phyloP scores from a whole-genome alignment of 2,329 filamentous ascomycete genomes.

The Corniculantispora saksenae region DNA sequence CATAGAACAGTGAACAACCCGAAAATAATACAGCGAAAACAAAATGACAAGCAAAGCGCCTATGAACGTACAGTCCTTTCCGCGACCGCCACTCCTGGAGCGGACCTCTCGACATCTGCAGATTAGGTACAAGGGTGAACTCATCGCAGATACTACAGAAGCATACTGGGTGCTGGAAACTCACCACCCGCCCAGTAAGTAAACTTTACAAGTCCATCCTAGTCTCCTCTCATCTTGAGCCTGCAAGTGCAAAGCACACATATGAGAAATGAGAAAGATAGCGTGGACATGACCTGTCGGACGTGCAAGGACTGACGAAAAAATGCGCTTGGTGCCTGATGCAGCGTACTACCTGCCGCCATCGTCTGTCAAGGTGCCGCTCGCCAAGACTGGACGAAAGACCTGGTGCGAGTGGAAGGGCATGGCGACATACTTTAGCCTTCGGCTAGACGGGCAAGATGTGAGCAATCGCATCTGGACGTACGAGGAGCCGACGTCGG shows the following conservation, averaged over 20 bases:
- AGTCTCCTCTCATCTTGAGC: too few species aligned
- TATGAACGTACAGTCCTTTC: constrained; percentile 59
- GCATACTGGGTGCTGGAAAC: constrained; percentile 65
- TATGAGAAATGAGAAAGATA: background rate
- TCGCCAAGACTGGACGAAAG: constrained; percentile 45
- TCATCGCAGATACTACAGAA: constrained; percentile 59
- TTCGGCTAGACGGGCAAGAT: constrained; percentile 33
- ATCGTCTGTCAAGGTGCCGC: constrained; percentile 46
- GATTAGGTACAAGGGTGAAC: constrained; percentile 55
- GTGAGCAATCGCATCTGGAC: constrained; percentile 59
- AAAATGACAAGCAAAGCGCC: constrained; percentile 42
- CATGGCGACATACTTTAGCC: constrained; percentile 57
- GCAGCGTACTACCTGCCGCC: constrained; percentile 62
- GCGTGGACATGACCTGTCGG: background rate
- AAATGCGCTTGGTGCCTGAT: background rate
- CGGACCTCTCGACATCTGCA: constrained; percentile 54
- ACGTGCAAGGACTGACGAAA: background rate
- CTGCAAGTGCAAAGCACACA: background rate
- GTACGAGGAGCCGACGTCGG: constrained; percentile 54
- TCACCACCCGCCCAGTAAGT: constrained; percentile 60
- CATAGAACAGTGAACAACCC: background rate
- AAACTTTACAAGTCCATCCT: background rate
- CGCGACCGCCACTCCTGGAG: constrained; percentile 59
- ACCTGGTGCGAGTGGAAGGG: constrained; percentile 65
- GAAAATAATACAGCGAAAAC: background rate